Conservation (phyloP, 108 stramenopile genomes). For the Cyclotella kingstonii region DNA sequence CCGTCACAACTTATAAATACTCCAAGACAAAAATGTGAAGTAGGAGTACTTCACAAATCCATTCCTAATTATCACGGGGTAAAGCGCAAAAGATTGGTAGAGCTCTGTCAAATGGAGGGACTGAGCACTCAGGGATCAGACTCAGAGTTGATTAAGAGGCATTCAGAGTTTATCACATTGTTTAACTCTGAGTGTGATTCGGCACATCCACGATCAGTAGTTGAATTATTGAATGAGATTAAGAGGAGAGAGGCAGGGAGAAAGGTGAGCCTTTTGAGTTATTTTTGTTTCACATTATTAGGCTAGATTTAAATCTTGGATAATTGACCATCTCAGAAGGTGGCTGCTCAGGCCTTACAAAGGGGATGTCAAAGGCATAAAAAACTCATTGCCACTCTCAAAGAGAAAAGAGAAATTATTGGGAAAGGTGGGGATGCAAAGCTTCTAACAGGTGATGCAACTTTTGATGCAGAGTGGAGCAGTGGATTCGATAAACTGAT, state of each 20-base stretch:
- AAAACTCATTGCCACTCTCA: slow-evolving; percentile 7
- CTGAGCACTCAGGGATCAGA: slow-evolving; percentile 46
- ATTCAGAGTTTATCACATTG: slow-evolving; percentile 46
- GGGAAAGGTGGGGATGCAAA: slow-evolving; percentile 2
- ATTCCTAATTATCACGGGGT: slow-evolving; percentile 28
- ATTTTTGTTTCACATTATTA: not conserved
- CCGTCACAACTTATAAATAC: not conserved
- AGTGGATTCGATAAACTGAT: slow-evolving; percentile 16
- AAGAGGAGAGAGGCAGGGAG: slow-evolving; percentile 28
- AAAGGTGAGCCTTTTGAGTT: slow-evolving; percentile 9
- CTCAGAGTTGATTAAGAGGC: slow-evolving; percentile 43
- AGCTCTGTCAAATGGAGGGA: slow-evolving; percentile 45
- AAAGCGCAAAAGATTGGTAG: slow-evolving; percentile 44
- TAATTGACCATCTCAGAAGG: slow-evolving; percentile 1
- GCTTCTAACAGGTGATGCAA: slow-evolving; percentile 1
- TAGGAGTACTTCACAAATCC: slow-evolving; percentile 14
- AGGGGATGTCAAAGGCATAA: slow-evolving; percentile 11
- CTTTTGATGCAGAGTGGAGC: slow-evolving; percentile 14
- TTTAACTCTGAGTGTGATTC: slow-evolving; percentile 65
- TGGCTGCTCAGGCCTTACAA: not conserved
- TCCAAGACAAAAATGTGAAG: slow-evolving; percentile 5
- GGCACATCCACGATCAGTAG: slow-evolving; percentile 39
- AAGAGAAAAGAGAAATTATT: not conserved
- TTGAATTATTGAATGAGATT: slow-evolving; percentile 43
- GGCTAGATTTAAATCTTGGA: not conserved